A percentile compares a stretch with the other conserved stretches of the same genome.
These are phyloP conservation scores for Mycogone perniciosa DNA, from an alignment of 2,329 filamentous ascomycete genomes.

Conservation along the genomic window DNA sequence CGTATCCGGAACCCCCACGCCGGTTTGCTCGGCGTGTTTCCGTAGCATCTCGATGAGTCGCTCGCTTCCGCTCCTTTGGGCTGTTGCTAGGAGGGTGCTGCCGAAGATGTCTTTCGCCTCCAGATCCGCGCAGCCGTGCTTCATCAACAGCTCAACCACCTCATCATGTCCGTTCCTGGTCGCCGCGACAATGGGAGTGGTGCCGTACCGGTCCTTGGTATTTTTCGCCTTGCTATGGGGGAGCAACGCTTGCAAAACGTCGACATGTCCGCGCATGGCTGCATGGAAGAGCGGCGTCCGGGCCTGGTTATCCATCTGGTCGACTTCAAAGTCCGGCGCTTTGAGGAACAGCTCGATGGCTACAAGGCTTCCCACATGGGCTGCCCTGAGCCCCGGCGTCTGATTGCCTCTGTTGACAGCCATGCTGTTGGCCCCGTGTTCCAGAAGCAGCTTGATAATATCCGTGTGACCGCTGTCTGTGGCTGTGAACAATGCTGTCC, in stretches of 20 bases:
- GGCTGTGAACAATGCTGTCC: slow-evolving; percentile 9
- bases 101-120: slow-evolving; percentile 5
- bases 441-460: slow-evolving; percentile 5
- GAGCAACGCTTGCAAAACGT: slow-evolving; percentile 2
- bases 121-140: neutral
- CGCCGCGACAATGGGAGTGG: slow-evolving; percentile 10
- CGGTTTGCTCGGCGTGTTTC: neutral
- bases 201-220: slow-evolving; percentile 5
- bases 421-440: slow-evolving; percentile 5
- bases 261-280: slow-evolving; percentile 9
- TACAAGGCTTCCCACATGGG: slow-evolving; percentile 1
- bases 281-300: slow-evolving; percentile 11
- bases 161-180: slow-evolving; percentile 9
- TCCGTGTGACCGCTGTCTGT: slow-evolving; percentile 2
- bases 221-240: slow-evolving; percentile 2
- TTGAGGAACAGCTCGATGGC: slow-evolving; percentile 2
- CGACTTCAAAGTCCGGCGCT: neutral
- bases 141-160: slow-evolving; percentile 4
- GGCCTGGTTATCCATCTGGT: slow-evolving; percentile 4
- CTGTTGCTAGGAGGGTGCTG: slow-evolving; percentile 4
- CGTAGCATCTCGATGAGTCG: slow-evolving; percentile 3
- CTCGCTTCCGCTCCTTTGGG: neutral
- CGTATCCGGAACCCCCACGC: neutral
- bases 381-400: slow-evolving; percentile 7
- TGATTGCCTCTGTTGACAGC: neutral